phyloP scores from a whole-genome alignment of 345 rosid genomes.

The Melaleuca quinquenervia region DNA sequence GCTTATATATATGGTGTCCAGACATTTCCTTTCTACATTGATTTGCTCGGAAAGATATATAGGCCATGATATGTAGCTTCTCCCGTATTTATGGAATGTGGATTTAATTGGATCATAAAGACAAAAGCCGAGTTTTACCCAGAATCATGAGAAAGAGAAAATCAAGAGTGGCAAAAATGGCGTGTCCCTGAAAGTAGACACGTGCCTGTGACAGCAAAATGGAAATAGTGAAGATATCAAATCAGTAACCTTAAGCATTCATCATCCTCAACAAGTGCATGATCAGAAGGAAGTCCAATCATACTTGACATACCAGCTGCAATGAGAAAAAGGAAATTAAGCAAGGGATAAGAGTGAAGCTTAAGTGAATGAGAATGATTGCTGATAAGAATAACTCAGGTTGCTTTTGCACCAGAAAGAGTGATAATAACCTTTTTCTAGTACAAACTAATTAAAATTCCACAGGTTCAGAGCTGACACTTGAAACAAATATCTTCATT shows the following conservation, averaged over 20 bases:
- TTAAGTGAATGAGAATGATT: background rate
- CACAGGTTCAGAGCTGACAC: background rate
- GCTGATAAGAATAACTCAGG: background rate
- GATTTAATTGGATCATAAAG: background rate
- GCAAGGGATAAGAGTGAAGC: background rate
- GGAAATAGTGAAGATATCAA: background rate
- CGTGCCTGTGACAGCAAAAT: background rate
- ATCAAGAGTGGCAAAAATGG: background rate
- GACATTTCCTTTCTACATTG: background rate
- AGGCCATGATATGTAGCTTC: background rate
- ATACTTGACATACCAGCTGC: conserved; percentile 69
- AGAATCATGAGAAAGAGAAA: background rate
- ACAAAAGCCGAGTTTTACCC: background rate
- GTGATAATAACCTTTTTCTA: background rate
- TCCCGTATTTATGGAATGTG: background rate
- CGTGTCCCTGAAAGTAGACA: background rate
- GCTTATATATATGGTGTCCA: background rate
- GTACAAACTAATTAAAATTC: background rate
- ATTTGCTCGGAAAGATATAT: background rate
- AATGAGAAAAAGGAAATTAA: background rate
- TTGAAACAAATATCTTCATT: background rate
- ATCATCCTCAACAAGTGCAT: conserved; percentile 60
- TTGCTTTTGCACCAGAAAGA: background rate
- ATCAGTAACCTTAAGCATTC: conserved; percentile 66
- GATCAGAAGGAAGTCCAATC: conserved; percentile 95